These are phyloP conservation scores for Ehretia macrophylla DNA, from an alignment of 257 asterid genomes.

Conservation along the genomic window DNA sequence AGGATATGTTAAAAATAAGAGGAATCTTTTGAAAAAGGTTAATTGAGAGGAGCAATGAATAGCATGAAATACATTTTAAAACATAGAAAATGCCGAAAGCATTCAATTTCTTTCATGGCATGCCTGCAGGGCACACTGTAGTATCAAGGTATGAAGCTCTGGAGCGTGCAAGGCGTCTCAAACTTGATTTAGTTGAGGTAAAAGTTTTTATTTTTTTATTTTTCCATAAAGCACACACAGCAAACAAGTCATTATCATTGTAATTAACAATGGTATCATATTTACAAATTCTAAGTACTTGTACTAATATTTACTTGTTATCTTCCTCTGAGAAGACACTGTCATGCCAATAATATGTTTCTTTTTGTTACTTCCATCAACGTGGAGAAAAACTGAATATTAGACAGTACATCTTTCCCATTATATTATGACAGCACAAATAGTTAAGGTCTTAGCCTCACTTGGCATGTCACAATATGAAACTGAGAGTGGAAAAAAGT, in stretches of 20 bases:
- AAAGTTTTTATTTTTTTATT: conserved; percentile 7
- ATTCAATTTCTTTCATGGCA: conserved; percentile 4
- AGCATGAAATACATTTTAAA: not conserved
- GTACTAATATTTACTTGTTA: too few relatives aligned
- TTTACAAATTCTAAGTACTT: too few relatives aligned
- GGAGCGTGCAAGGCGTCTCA: conserved; percentile 44
- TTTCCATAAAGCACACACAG: not conserved
- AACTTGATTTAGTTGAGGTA: conserved; percentile 91
- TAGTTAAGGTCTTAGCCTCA: too few relatives aligned
- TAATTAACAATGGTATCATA: too few relatives aligned
- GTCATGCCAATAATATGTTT: conserved; percentile 5
- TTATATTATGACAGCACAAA: too few relatives aligned
- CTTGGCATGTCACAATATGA: too few relatives aligned
- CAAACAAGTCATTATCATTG: not conserved
- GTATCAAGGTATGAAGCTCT: conserved; percentile 53
- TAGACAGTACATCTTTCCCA: too few relatives aligned
- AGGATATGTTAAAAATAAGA: too few relatives aligned
- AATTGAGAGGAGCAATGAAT: not conserved
- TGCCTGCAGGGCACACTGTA: conserved; percentile 53
- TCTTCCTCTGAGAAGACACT: not conserved
- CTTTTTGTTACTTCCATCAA: not conserved
- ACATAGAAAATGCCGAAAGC: not conserved
- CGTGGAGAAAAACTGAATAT: too few relatives aligned
- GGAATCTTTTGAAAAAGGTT: too few relatives aligned
- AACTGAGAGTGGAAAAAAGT: too few relatives aligned